Percentiles rank a stretch among this genome's conserved stretches.
Evolutionary conservation across 148 eudicot genomes (phyloP).

Genomic region (Vaccinium darrowii): DNA sequence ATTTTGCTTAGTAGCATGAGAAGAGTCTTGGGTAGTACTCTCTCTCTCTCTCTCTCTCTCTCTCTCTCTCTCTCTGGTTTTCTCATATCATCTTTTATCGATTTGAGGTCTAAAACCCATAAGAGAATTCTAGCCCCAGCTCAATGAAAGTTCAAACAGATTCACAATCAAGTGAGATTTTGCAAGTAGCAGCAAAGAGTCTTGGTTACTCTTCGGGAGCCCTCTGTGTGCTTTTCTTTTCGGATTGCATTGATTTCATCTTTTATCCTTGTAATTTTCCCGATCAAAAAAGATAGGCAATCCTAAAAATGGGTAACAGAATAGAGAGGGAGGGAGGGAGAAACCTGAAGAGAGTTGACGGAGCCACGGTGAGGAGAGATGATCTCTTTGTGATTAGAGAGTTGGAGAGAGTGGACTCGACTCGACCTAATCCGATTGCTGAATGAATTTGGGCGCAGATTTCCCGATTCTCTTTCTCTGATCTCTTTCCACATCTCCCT

Average conservation of each 20-base stretch:
- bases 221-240: too few species aligned
- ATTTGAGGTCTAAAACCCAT: neutral
- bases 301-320: neutral
- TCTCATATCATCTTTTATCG: too few species aligned
- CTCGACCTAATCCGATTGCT: slow-evolving; percentile 51
- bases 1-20: too few species aligned
- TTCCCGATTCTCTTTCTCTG: slow-evolving; percentile 66
- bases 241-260: too few species aligned
- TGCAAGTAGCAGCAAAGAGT: too few species aligned
- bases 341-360: slow-evolving; percentile 89
- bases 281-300: too few species aligned
- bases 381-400: slow-evolving; percentile 80
- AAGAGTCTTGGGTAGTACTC: too few species aligned
- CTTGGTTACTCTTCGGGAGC: too few species aligned
- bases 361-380: slow-evolving; percentile 89
- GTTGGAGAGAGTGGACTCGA: slow-evolving; percentile 63
- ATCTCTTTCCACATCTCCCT: slow-evolving; percentile 74
- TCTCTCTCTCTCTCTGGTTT: too few species aligned
- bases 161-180: neutral
- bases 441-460: slow-evolving; percentile 55
- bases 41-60: too few species aligned
- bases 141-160: neutral
- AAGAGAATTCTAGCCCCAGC: neutral
- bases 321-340: neutral
- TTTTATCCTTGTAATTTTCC: too few species aligned